A percentile compares a stretch with the other conserved stretches of the same genome.
Conservation (phyloP, 768 basidiomycete genomes). For the Saitozyma sp. region DNA sequence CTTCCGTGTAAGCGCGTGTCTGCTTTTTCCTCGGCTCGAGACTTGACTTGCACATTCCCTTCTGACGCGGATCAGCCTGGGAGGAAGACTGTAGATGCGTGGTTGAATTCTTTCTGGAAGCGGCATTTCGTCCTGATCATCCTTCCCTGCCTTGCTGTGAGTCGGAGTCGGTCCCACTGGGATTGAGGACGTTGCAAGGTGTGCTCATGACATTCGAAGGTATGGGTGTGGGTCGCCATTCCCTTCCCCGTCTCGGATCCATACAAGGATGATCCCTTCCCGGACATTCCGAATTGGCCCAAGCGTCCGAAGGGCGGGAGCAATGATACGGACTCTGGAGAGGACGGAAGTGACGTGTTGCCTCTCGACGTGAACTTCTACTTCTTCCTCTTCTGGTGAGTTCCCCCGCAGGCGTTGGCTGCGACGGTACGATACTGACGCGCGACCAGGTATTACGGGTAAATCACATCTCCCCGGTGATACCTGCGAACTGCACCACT, state of each 20-base stretch:
- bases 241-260: slow-evolving; percentile 55
- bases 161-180: slow-evolving; percentile 7
- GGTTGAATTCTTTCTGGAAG: slow-evolving; percentile 54
- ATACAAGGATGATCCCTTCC: slow-evolving; percentile 49
- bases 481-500: not conserved
- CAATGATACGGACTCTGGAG: slow-evolving; percentile 2
- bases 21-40: too few species aligned
- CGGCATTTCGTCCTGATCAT: slow-evolving; percentile 53
- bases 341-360: slow-evolving; percentile 15
- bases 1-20: slow-evolving; percentile 28
- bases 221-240: slow-evolving; percentile 55
- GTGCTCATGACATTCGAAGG: slow-evolving; percentile 25
- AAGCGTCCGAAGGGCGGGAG: slow-evolving; percentile 19
- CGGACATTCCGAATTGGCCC: slow-evolving; percentile 45
- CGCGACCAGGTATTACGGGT: slow-evolving; percentile 19
- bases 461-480: slow-evolving; percentile 11
- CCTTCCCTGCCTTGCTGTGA: slow-evolving; percentile 53
- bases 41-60: slow-evolving; percentile 8
- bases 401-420: not conserved
- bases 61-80: slow-evolving; percentile 43
- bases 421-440: not conserved
- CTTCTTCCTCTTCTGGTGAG: slow-evolving; percentile 54
- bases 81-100: slow-evolving; percentile 48
- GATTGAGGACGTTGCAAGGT: not conserved
- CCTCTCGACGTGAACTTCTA: slow-evolving; percentile 55